phyloP scores from a whole-genome alignment of 2,329 filamentous ascomycete species.

The Trichoderma sp. region DNA sequence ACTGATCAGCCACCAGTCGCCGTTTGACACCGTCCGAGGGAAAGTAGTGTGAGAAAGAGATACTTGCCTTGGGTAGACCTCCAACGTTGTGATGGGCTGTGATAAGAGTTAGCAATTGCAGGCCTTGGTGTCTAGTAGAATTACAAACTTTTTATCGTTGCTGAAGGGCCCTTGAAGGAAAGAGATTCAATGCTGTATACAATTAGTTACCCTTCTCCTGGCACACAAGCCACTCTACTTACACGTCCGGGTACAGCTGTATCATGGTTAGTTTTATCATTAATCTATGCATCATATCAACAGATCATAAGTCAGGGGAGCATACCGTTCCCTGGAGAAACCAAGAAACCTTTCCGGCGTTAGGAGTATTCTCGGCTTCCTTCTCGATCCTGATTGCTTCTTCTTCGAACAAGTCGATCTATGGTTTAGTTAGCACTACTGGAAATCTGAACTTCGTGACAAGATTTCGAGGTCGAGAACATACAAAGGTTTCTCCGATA shows the following conservation, averaged over 20 bases:
- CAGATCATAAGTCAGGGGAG: background rate
- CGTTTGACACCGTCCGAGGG: background rate
- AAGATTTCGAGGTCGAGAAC: conserved; percentile 15
- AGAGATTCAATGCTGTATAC: background rate
- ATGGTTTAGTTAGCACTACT: background rate
- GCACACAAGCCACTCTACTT: background rate
- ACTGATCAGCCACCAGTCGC: background rate
- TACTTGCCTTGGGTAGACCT: conserved; percentile 44
- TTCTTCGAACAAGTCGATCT: conserved; percentile 69
- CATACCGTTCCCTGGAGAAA: conserved; percentile 71
- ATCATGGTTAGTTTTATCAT: background rate
- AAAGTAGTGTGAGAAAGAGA: background rate
- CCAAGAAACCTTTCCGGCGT: conserved; percentile 76
- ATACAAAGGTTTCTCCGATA: conserved; percentile 64
- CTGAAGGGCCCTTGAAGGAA: conserved; percentile 27
- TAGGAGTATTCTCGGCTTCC: conserved; percentile 61
- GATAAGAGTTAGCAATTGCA: background rate
- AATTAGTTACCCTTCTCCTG: background rate
- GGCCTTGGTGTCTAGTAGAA: background rate
- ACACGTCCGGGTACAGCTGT: background rate
- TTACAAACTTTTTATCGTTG: background rate
- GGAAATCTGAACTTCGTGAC: background rate
- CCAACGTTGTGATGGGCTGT: conserved; percentile 58
- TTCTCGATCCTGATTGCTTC: conserved; percentile 69
- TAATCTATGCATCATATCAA: background rate